Evolutionary conservation across 2,329 filamentous ascomycete species (phyloP).

Genomic region (Huntiella bhutanensis): DNA sequence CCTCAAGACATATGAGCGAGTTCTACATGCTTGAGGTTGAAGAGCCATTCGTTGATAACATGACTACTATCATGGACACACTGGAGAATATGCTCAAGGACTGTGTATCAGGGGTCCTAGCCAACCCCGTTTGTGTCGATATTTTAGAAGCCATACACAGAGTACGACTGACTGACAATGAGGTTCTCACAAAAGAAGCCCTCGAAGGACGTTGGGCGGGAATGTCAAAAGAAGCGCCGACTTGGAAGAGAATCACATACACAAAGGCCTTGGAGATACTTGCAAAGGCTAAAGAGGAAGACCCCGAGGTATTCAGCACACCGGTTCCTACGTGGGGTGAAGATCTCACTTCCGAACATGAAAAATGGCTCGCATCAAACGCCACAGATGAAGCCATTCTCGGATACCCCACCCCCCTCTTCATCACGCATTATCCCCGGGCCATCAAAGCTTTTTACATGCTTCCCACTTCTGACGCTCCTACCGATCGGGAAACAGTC

Average conservation of each 20-base stretch:
- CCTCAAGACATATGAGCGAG: constrained; percentile 81
- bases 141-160: constrained; percentile 19
- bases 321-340: constrained; percentile 45
- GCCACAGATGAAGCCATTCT: constrained; percentile 33
- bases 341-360: constrained; percentile 78
- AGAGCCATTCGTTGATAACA: constrained; percentile 53
- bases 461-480: constrained; percentile 16
- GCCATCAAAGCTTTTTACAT: constrained; percentile 76
- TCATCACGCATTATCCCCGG: constrained; percentile 85
- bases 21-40: constrained; percentile 99
- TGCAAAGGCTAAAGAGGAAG: constrained; percentile 28
- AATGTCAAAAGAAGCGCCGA: constrained; percentile 27
- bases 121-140: constrained; percentile 27
- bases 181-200: constrained; percentile 22
- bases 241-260: constrained; percentile 74
- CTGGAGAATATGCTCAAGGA: constrained; percentile 58
- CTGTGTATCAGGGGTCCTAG: constrained; percentile 23
- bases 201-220: constrained; percentile 56
- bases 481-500: constrained; percentile 34
- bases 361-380: constrained; percentile 60
- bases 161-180: constrained; percentile 9
- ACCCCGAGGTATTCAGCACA: constrained; percentile 39
- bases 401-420: constrained; percentile 46
- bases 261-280: constrained; percentile 55
- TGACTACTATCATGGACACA: constrained; percentile 57